These are phyloP conservation scores for Myriosclerotinia scirpicola DNA, from an alignment of 2,329 filamentous ascomycete species.

Conservation along the genomic window DNA sequence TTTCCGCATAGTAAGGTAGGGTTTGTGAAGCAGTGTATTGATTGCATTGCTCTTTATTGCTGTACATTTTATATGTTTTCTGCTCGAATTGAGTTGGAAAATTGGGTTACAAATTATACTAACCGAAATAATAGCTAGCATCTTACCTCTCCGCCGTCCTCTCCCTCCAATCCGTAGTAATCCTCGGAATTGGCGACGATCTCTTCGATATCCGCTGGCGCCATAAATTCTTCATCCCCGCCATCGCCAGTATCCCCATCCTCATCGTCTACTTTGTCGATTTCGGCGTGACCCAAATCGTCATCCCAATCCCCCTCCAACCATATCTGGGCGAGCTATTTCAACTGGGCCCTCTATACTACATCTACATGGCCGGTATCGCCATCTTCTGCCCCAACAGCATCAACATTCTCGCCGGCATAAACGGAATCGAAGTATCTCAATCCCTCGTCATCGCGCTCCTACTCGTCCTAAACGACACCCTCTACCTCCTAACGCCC, in stretches of 20 bases:
- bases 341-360: slow-evolving; percentile 82
- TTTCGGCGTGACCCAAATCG: slow-evolving; percentile 94
- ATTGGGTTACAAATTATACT: neutral
- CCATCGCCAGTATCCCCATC: slow-evolving; percentile 87
- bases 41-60: neutral
- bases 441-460: slow-evolving; percentile 89
- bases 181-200: slow-evolving; percentile 92
- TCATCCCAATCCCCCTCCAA: slow-evolving; percentile 82
- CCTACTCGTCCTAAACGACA: slow-evolving; percentile 82
- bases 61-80: neutral
- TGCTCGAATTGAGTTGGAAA: neutral
- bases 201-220: slow-evolving; percentile 98
- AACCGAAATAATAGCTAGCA: slow-evolving; percentile 62
- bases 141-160: slow-evolving; percentile 94
- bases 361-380: slow-evolving; percentile 93
- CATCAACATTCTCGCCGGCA: slow-evolving; percentile 99
- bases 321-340: slow-evolving; percentile 77
- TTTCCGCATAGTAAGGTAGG: slow-evolving; percentile 91
- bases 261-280: slow-evolving; percentile 98
- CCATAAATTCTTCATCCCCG: slow-evolving; percentile 97
- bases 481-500: slow-evolving; percentile 77
- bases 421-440: slow-evolving; percentile 95
- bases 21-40: neutral
- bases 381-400: slow-evolving; percentile 98
- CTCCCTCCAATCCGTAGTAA: slow-evolving; percentile 84